A percentile compares a stretch with the other conserved stretches of the same genome.
Evolutionary conservation across 139 green algal species (phyloP).

Genomic region (Chlorella sp.): DNA sequence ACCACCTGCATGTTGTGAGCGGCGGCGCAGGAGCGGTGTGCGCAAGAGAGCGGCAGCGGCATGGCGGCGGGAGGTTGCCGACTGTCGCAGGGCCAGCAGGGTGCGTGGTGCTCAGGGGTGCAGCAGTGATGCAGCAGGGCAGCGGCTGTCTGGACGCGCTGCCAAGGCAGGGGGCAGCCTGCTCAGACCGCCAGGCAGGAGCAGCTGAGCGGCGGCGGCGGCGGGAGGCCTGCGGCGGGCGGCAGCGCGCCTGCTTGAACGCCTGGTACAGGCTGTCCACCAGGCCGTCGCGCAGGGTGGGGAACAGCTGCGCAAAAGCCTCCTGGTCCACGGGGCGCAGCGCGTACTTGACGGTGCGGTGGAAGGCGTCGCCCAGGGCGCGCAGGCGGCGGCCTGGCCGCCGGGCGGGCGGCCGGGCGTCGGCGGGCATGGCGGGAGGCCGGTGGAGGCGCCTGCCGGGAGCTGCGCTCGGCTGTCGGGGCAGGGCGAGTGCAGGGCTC

Average conservation of each 20-base stretch:
- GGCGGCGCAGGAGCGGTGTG: background rate
- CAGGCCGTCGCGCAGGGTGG: background rate
- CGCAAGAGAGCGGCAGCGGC: background rate
- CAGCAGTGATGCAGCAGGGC: no score
- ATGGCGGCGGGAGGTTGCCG: no score
- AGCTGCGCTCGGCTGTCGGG: no score
- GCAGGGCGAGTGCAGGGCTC: no score
- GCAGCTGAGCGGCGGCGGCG: background rate
- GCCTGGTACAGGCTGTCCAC: constrained; percentile 8
- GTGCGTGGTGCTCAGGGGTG: no score
- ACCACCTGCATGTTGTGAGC: constrained; percentile 7
- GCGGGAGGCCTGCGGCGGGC: no score
- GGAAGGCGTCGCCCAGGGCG: constrained; percentile 40
- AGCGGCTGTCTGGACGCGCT: no score
- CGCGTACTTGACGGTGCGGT: constrained; percentile 47
- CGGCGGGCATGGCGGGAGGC: background rate
- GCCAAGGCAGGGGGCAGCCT: no score
- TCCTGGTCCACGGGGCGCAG: constrained; percentile 17
- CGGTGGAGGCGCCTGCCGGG: no score
- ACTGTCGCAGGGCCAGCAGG: no score
- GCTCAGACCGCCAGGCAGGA: background rate
- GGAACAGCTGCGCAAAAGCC: constrained; percentile 23
- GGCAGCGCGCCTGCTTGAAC: constrained; percentile 24
- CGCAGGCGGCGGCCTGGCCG: constrained; percentile 23
- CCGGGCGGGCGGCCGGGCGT: background rate